Evolutionary conservation across 192 early-diverging fungal species (phyloP).

Genomic region (Jimgerdemannia flammicorona): DNA sequence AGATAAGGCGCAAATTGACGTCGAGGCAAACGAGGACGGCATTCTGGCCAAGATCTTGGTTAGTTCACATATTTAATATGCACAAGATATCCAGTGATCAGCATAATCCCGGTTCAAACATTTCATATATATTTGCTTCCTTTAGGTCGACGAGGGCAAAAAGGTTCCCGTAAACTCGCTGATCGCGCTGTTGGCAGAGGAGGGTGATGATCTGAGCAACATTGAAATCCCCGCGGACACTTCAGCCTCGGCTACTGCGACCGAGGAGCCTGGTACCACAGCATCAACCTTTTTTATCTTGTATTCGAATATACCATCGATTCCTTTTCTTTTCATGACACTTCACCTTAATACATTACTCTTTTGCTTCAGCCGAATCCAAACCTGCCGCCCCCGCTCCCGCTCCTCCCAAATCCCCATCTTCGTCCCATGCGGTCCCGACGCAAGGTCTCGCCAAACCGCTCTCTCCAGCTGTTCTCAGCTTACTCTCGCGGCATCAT

Average conservation of each 20-base stretch:
- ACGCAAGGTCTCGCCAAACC: slow-evolving; percentile 45
- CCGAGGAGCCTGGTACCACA: slow-evolving; percentile 16
- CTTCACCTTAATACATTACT: not conserved
- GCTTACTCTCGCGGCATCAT: slow-evolving; percentile 46
- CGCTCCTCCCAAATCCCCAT: slow-evolving; percentile 3
- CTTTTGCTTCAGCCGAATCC: not conserved
- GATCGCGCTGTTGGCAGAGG: slow-evolving; percentile 85
- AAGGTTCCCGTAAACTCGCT: slow-evolving; percentile 74
- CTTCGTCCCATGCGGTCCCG: slow-evolving; percentile 24
- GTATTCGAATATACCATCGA: not conserved
- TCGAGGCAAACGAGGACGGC: slow-evolving; percentile 97
- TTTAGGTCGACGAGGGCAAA: slow-evolving; percentile 52
- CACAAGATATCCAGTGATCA: not conserved
- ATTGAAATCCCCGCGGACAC: slow-evolving; percentile 61
- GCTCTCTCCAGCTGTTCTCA: slow-evolving; percentile 47
- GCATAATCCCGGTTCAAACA: not conserved
- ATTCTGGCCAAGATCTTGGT: slow-evolving; percentile 91
- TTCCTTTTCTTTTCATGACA: not conserved
- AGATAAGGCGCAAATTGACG: slow-evolving; percentile 99
- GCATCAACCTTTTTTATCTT: not conserved
- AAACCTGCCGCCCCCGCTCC: slow-evolving; percentile 20
- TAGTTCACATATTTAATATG: slow-evolving; percentile 14
- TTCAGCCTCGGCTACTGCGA: slow-evolving; percentile 26
- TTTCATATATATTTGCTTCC: not conserved
- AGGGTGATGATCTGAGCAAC: slow-evolving; percentile 78